Evolutionary conservation across 169 alveolate genomes (phyloP).

Genomic region (Prorocentrum cordatum): DNA sequence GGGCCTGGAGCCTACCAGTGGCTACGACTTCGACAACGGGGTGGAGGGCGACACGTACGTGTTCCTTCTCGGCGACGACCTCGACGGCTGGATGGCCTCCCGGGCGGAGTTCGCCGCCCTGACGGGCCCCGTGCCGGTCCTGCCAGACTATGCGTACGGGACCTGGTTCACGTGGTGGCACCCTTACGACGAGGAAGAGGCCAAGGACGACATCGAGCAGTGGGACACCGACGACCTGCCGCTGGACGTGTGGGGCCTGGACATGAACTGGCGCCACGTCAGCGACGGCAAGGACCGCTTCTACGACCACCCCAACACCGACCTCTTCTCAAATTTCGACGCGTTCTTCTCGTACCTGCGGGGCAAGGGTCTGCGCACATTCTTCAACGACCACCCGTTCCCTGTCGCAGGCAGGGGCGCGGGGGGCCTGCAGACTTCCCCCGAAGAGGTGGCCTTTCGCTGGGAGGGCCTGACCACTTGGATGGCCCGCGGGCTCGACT

Average conservation of each 20-base stretch:
- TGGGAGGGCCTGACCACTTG: background rate
- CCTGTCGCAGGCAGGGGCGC: background rate
- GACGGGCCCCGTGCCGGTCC: background rate
- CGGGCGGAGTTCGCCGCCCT: background rate
- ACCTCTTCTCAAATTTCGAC: background rate
- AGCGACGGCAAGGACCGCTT: background rate
- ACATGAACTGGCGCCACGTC: background rate
- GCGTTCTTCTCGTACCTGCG: background rate
- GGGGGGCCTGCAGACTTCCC: background rate
- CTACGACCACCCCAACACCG: background rate
- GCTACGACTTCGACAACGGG: background rate
- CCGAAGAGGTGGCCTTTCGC: background rate
- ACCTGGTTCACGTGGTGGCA: background rate
- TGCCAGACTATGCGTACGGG: background rate
- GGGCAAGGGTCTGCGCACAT: background rate
- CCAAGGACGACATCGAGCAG: background rate
- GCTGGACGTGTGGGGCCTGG: background rate
- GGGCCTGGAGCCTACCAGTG: background rate
- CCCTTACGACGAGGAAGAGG: background rate
- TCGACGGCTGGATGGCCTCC: background rate
- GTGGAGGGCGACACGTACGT: background rate
- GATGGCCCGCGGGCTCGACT: background rate
- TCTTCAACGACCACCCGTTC: background rate
- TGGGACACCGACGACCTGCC: background rate
- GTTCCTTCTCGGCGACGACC: background rate